Evolutionary conservation across 108 stramenopile genomes (phyloP), one percentile per base, ranked within the genome.

Genomic region (Fragilaria crotonensis): DNA sequence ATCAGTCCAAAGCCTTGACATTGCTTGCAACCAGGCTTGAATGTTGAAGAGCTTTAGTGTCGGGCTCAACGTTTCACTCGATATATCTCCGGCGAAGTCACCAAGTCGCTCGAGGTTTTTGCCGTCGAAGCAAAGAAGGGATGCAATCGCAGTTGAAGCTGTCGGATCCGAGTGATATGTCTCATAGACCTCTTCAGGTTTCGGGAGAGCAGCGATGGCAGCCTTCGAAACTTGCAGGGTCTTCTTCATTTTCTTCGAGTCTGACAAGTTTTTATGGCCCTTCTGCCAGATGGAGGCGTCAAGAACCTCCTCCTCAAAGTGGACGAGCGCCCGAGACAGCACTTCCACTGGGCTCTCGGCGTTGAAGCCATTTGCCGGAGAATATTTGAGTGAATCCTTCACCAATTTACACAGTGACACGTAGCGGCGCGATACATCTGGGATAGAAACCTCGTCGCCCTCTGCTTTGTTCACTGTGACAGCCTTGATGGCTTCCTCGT

Each of bases 241-340:
- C 22, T 66, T 57, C 22, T 57, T 50, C 51, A 47, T 60, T 21
- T 31, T 23, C 28, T 54, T 65, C 3, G 50, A 48, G 3, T 54
- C 30, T 41, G 33, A 48, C 20, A 32, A 52, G 22, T 22, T 50
- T 56, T 7, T 27, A 47, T 30, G 32, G 36, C 46, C 64, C 31
- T 56, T 71, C 27, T 73, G 68, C 72, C 79, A 85, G 9, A 85
- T 36, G 1, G 72, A 68, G 23, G 81, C 70, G 2, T 81, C 81
- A 33, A 85, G 59, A 25, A 60, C 45, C 21, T 89, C 79, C 41
- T 85, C 84, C 68, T 89, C 87, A 33, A 80, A 74, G 27, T 36
- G 36, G 14, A 89, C 29, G 0, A 85, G 25, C 20, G 57, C 69
- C 26, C 33, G 50, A 19, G 54, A 47, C 20, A 74, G 41, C 20